These are phyloP conservation scores for Fusarium mexicanum DNA, from an alignment of 2,329 filamentous ascomycete genomes.

Conservation along the genomic window DNA sequence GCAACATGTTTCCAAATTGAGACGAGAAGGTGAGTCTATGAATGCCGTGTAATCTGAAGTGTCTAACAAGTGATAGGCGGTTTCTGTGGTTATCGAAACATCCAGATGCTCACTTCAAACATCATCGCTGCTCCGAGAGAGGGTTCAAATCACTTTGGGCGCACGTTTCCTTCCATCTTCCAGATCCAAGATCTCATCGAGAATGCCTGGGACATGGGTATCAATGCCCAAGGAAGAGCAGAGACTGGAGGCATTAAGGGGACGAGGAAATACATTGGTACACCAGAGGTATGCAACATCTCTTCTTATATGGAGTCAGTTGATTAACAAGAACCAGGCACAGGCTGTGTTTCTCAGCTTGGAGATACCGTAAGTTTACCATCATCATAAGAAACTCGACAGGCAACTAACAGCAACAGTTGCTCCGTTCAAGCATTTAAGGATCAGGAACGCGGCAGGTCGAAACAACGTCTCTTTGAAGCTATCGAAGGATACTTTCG, in stretches of 20 bases:
- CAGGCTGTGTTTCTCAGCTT: conserved; percentile 80
- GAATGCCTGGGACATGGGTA: conserved; percentile 84
- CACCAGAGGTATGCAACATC: conserved; percentile 73
- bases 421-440: conserved; percentile 72
- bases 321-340: conserved; percentile 60
- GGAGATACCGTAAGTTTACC: conserved; percentile 66
- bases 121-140: conserved; percentile 67
- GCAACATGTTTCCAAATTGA: conserved; percentile 83
- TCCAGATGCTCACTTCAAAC: conserved; percentile 89
- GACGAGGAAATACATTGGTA: conserved; percentile 97
- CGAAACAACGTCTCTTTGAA: conserved; percentile 67
- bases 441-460: conserved; percentile 55
- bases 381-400: no score
- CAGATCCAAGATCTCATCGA: conserved; percentile 89
- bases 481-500: conserved; percentile 81
- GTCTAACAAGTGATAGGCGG: conserved; percentile 63
- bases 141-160: conserved; percentile 69
- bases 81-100: conserved; percentile 95
- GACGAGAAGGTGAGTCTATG: conserved; percentile 68
- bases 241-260: conserved; percentile 88
- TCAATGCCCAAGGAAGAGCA: conserved; percentile 76
- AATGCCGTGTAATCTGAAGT: no score
- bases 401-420: conserved; percentile 46
- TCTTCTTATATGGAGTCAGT: neutral
- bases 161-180: conserved; percentile 77